phyloP scores from a whole-genome alignment of 345 rosid genomes.

The Eucalyptus microcorys region DNA sequence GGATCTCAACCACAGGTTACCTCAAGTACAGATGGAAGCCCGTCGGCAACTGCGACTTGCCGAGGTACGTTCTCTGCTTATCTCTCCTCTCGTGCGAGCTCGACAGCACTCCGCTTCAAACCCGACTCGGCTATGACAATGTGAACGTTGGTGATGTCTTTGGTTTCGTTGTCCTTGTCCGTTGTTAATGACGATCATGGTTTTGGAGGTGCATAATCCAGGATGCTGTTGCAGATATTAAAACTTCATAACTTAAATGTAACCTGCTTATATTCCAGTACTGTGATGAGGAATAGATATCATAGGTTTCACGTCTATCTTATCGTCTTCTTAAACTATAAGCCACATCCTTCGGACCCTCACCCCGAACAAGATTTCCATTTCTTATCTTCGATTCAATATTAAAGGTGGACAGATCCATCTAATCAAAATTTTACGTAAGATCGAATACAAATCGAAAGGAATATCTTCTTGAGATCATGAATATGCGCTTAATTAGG shows the following conservation, averaged over 20 bases:
- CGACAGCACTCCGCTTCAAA: background rate
- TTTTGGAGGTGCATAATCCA: background rate
- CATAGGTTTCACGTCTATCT: background rate
- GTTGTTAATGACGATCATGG: background rate
- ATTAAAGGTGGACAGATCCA: background rate
- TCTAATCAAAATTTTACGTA: background rate
- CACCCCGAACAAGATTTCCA: background rate
- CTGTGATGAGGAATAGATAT: background rate
- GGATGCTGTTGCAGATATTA: background rate
- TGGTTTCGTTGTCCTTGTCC: background rate
- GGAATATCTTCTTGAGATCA: background rate
- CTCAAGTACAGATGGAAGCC: slow-evolving; percentile 48
- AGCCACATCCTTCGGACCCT: background rate
- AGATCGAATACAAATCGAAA: background rate
- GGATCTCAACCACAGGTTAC: background rate
- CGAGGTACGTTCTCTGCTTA: slow-evolving; percentile 7
- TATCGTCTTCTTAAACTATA: background rate
- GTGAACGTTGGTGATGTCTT: background rate
- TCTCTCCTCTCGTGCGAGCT: background rate
- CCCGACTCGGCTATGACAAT: background rate
- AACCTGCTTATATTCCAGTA: background rate
- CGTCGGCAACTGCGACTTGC: slow-evolving; percentile 7
- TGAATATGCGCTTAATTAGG: background rate
- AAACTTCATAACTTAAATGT: background rate
- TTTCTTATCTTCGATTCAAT: background rate